Evolutionary conservation across 805 yeast species (phyloP).

Genomic region (Dipodascus albidus): DNA sequence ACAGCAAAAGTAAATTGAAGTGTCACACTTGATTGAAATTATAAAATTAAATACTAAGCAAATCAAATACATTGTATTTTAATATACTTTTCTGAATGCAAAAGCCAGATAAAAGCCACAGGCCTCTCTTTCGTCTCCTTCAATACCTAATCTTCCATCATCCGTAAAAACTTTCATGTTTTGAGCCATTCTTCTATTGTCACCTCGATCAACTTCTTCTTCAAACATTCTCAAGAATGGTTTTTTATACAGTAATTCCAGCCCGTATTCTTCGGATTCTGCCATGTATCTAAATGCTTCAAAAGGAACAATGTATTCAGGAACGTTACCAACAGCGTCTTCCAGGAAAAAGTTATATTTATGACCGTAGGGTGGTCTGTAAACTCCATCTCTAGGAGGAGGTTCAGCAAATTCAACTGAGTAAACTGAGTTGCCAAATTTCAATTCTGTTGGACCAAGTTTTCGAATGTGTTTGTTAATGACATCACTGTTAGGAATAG

Average conservation of each 20-base stretch:
- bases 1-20: too few species aligned
- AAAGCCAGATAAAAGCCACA: slow-evolving; percentile 77
- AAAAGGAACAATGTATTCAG: slow-evolving; percentile 94
- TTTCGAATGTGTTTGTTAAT: slow-evolving; percentile 51
- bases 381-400: slow-evolving; percentile 67
- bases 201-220: slow-evolving; percentile 52
- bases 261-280: slow-evolving; percentile 51
- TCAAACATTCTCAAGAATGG: slow-evolving; percentile 75
- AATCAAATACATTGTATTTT: too few species aligned
- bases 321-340: slow-evolving; percentile 94
- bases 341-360: slow-evolving; percentile 67
- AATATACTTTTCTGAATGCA: slow-evolving; percentile 41
- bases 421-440: slow-evolving; percentile 82
- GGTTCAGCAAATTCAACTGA: slow-evolving; percentile 68
- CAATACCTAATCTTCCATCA: slow-evolving; percentile 78
- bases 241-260: slow-evolving; percentile 59
- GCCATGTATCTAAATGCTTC: slow-evolving; percentile 77
- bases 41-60: too few species aligned
- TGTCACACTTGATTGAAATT: too few species aligned
- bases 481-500: slow-evolving; percentile 86
- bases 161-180: slow-evolving; percentile 42
- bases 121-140: slow-evolving; percentile 82
- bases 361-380: slow-evolving; percentile 71
- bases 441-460: slow-evolving; percentile 28
- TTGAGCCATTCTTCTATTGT: slow-evolving; percentile 26